A percentile compares a stretch with the other conserved stretches of the same genome.
Evolutionary conservation across 768 basidiomycete species (phyloP).

Genomic region (Agrocybe praecox): DNA sequence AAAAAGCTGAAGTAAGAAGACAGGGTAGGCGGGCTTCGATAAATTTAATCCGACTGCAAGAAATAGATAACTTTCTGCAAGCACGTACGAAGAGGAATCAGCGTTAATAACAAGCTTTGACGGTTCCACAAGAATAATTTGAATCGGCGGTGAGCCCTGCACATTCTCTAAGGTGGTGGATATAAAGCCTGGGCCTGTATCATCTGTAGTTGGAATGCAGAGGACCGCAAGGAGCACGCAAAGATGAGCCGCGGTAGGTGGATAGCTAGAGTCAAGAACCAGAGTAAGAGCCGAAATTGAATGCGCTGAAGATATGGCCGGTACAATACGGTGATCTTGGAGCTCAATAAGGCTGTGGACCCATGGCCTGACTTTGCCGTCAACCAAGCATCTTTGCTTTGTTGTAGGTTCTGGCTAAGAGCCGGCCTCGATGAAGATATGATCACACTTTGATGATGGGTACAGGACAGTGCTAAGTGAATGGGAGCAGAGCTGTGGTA

Average conservation of each 20-base stretch:
- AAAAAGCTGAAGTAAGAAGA: slow-evolving; percentile 57
- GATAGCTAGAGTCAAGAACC: slow-evolving; percentile 50
- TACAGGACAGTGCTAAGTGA: slow-evolving; percentile 60
- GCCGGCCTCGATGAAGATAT: slow-evolving; percentile 54
- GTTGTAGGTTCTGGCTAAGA: slow-evolving; percentile 42
- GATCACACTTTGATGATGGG: slow-evolving; percentile 39
- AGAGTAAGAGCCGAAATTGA: slow-evolving; percentile 9
- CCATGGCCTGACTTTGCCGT: slow-evolving; percentile 42
- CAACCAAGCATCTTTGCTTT: slow-evolving; percentile 61
- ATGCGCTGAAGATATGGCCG: slow-evolving; percentile 17
- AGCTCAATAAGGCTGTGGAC: slow-evolving; percentile 33
- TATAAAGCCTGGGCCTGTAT: slow-evolving; percentile 15
- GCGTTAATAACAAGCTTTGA: slow-evolving; percentile 51
- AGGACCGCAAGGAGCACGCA: slow-evolving; percentile 53
- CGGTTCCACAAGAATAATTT: slow-evolving; percentile 63
- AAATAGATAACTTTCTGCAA: neutral
- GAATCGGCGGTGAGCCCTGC: slow-evolving; percentile 38
- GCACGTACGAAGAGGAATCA: slow-evolving; percentile 11
- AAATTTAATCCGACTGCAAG: neutral
- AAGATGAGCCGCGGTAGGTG: slow-evolving; percentile 60
- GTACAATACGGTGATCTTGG: slow-evolving; percentile 60
- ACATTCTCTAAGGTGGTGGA: slow-evolving; percentile 27
- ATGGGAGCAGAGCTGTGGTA: slow-evolving; percentile 73
- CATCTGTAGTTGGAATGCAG: slow-evolving; percentile 29
- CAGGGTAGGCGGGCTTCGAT: slow-evolving; percentile 25